These are phyloP conservation scores for Aureobasidium subglaciale DNA, from an alignment of 2,329 filamentous ascomycete species.

Conservation along the genomic window DNA sequence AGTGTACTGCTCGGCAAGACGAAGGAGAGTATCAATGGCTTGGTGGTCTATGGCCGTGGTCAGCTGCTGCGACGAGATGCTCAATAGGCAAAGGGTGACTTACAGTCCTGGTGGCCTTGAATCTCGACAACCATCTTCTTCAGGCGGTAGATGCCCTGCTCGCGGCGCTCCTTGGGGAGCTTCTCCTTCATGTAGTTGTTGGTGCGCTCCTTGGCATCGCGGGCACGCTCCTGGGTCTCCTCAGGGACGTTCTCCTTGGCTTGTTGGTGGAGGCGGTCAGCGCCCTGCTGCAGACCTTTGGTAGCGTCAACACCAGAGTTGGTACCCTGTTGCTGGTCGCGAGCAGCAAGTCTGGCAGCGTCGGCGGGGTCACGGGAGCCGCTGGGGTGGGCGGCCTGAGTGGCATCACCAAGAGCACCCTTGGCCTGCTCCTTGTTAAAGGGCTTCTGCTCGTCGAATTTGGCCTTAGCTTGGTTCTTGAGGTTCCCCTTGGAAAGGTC, in stretches of 20 bases:
- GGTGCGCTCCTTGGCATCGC: constrained; percentile 43
- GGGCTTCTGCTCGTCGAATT: constrained; percentile 51
- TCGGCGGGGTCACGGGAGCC: constrained; percentile 50
- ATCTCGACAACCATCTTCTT: constrained; percentile 99
- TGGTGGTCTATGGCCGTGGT: constrained; percentile 54
- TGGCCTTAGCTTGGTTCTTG: constrained; percentile 59
- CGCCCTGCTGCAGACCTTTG: constrained; percentile 42
- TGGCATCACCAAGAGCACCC: constrained; percentile 52
- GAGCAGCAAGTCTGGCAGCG: constrained; percentile 45
- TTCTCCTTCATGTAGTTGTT: constrained; percentile 77
- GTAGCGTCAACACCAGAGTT: constrained; percentile 47
- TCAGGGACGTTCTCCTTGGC: constrained; percentile 58
- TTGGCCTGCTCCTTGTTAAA: constrained; percentile 53
- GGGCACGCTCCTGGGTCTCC: constrained; percentile 44
- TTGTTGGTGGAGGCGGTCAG: constrained; percentile 44
- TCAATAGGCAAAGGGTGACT: constrained; percentile 25
- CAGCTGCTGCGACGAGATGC: constrained; percentile 20
- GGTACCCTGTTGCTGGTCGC: constrained; percentile 43
- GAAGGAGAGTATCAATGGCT: constrained; percentile 81
- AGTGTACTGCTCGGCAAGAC: constrained; percentile 77
- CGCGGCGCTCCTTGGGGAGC: constrained; percentile 84
- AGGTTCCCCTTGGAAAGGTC: constrained; percentile 64
- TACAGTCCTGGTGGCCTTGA: constrained; percentile 86
- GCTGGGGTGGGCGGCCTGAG: constrained; percentile 49
- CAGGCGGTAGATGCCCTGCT: constrained; percentile 83